Base-by-base conservation (phyloP, 768 basidiomycete genomes). In the Scleroderma citrinum region DNA sequence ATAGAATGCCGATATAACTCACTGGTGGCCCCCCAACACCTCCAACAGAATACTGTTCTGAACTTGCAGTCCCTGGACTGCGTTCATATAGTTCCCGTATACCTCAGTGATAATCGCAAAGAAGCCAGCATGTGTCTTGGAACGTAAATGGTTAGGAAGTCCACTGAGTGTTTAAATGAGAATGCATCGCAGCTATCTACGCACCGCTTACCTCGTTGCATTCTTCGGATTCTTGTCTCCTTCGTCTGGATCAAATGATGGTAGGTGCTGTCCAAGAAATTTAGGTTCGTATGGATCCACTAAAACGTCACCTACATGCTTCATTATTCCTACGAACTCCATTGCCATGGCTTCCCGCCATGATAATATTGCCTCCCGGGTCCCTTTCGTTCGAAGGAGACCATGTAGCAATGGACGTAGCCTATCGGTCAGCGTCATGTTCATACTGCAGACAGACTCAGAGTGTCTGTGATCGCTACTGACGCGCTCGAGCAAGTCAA, bases 331-430 rank as follows among this genome's bases (percentile, higher is more conserved):
- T 49, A 71, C 74, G 26, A 92, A 70, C 52, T 87, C 84, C 13
- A 64, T 67, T 51, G 88, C 65, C 16, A 82, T 84, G 5, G 80
- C 76, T 34, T 85, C 81, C 53, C 85, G 70, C 86, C 89, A 92
- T 14, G 80, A 77, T 11, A 77, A 55, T 24, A 81, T 71, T 1
- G 81, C 83, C 52, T 87, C 85, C 45, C 81, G 80, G 36, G 92
- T 62, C 3, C 83, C 86, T 37, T 75, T 78, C 1, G 88, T 87
- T 51, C 87, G 74, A 20, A 82, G 67, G 43, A 98, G 74, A n/a
- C 89, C 90, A 29, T 82, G 76, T 23, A 96, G 62, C 39, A 94
- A 59, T 2, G 92, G 92, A 23, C 76, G 76, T 34, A 92, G 57
- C 26, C 81, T 72, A 53, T 90, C 85, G 46, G 74, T 75, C 43